Evolutionary conservation across 208 protist genomes (phyloP).

Genomic region (Leishmania martiniquensis): DNA sequence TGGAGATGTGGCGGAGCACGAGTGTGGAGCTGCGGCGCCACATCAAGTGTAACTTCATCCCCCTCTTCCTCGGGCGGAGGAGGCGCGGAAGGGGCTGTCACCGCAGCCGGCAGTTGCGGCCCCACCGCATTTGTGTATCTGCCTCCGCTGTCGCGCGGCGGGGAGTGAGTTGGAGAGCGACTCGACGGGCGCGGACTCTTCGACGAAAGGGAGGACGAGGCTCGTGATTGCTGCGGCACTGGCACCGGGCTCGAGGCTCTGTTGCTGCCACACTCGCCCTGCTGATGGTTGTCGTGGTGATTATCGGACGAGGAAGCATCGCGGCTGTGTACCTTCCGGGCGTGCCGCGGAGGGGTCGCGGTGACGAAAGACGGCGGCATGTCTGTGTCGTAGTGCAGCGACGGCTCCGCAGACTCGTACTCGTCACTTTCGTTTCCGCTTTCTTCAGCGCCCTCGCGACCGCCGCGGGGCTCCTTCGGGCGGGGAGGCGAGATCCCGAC

Average conservation of each 20-base stretch:
- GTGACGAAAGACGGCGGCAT: not conserved
- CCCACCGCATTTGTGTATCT: not conserved
- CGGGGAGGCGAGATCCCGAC: conserved; percentile 16
- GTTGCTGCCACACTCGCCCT: not conserved
- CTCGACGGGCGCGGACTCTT: not conserved
- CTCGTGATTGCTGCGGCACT: not conserved
- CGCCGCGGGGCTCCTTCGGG: not conserved
- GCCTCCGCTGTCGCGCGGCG: not conserved
- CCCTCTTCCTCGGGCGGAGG: conserved; percentile 29
- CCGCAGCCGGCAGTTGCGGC: not conserved
- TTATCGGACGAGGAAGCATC: not conserved
- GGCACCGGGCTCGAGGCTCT: not conserved
- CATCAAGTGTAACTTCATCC: conserved; percentile 23
- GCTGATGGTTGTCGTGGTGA: not conserved
- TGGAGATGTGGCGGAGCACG: not conserved
- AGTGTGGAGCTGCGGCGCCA: conserved; percentile 4
- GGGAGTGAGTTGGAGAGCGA: not conserved
- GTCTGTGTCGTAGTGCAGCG: conserved; percentile 31
- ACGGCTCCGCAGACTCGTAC: conserved; percentile 37
- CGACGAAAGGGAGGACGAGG: not conserved
- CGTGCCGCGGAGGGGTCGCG: conserved; percentile 1
- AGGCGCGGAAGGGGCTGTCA: conserved; percentile 15
- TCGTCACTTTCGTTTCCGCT: conserved; percentile 31
- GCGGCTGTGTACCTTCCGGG: not conserved
- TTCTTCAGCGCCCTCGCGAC: conserved; percentile 10